A percentile compares a stretch with the other conserved stretches of the same genome.
phyloP scores from a whole-genome alignment of 2,329 filamentous ascomycete species.

The Plectosphaerella plurivora region DNA sequence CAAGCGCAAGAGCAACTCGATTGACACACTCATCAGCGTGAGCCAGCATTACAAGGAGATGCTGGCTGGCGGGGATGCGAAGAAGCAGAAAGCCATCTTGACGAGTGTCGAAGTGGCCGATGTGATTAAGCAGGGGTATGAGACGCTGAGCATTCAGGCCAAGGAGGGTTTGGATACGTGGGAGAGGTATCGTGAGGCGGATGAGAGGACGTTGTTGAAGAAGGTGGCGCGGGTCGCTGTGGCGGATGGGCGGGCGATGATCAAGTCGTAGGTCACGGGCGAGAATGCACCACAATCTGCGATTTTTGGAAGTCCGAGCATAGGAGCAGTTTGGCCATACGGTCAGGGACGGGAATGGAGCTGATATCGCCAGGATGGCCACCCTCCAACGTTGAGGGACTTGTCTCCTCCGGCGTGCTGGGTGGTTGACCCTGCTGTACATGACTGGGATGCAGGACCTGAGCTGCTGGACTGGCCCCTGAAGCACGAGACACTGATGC shows the following conservation, averaged over 20 bases:
- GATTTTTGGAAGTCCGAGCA: neutral
- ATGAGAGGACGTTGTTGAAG: constrained; percentile 81
- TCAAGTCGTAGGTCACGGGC: constrained; percentile 29
- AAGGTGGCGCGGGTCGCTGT: constrained; percentile 79
- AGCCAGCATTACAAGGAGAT: constrained; percentile 83
- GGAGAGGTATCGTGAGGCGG: constrained; percentile 82
- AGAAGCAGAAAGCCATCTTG: constrained; percentile 53
- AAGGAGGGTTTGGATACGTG: constrained; percentile 82
- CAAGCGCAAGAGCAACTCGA: constrained; percentile 61
- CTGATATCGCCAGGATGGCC: no score
- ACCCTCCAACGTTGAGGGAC: no score
- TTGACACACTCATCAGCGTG: constrained; percentile 79
- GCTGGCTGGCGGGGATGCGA: constrained; percentile 40
- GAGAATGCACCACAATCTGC: neutral
- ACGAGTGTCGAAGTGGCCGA: constrained; percentile 81
- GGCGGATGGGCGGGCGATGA: constrained; percentile 47
- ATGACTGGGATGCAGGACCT: no score
- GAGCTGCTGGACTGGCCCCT: no score
- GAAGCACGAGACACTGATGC: no score
- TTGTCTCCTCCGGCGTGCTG: no score
- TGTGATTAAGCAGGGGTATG: constrained; percentile 94
- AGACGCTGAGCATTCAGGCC: constrained; percentile 86
- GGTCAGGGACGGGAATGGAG: neutral
- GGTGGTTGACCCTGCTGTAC: no score
- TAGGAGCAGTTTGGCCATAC: no score